These are phyloP conservation scores for Oryza nivara DNA, from an alignment of 176 grass and related monocot genomes.

Conservation along the genomic window DNA sequence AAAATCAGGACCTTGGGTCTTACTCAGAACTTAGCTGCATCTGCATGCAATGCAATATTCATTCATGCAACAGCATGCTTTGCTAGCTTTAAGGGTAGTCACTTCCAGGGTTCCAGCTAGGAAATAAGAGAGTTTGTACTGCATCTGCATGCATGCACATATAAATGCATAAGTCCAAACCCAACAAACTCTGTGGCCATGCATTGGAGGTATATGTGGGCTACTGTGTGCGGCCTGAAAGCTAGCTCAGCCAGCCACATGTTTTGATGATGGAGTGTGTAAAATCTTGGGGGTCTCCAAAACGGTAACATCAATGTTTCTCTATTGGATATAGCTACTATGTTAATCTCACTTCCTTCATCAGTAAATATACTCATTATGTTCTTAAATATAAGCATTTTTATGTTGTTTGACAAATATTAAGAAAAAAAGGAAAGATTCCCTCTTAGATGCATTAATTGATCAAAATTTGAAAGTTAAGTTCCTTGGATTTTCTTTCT, in stretches of 20 bases:
- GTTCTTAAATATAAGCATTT: too few relatives aligned
- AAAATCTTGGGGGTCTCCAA: not conserved
- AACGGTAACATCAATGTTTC: not conserved
- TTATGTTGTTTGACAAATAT: too few relatives aligned
- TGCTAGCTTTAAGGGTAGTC: conserved; percentile 38
- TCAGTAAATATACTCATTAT: too few relatives aligned
- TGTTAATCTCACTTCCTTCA: too few relatives aligned
- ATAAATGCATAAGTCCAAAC: conserved; percentile 15
- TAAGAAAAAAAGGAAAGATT: too few relatives aligned
- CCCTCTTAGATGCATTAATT: too few relatives aligned
- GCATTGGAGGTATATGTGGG: not conserved
- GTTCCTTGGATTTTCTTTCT: too few relatives aligned
- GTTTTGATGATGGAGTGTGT: not conserved
- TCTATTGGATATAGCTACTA: not conserved
- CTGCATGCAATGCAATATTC: not conserved
- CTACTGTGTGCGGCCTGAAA: not conserved
- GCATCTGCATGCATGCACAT: not conserved
- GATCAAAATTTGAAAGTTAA: too few relatives aligned
- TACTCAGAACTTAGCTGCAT: not conserved
- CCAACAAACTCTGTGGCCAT: conserved; percentile 34
- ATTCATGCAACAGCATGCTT: too few relatives aligned
- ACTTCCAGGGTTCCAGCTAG: conserved; percentile 38
- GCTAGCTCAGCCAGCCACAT: not conserved
- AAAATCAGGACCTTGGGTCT: not conserved
- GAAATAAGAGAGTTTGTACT: conserved; percentile 7